Base-by-base conservation (phyloP, 371 early-diverging fungal genomes). In the Globomyces sp. region DNA sequence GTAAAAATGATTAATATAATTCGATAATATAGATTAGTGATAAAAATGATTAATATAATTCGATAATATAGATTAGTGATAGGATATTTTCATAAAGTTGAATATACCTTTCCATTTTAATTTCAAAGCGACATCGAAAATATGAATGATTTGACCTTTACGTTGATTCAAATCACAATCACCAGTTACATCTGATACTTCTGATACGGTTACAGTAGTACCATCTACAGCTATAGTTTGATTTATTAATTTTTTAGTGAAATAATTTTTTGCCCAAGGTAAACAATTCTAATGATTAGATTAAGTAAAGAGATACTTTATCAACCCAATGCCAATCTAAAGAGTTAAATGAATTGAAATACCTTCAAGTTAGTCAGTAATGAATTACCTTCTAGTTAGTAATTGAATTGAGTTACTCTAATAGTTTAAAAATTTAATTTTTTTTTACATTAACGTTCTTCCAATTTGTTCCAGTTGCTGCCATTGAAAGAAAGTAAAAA, bases 121-220 rank as follows among this genome's bases (percentile, higher is more conserved):
- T 64, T 85, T 85, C 66, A 94, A 70, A 24, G 78, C 82, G 8
- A 96, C 73, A 67, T 95, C 96, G 72, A 83, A 94, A 68, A 96
- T 88, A 34, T 92, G 88, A 52, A 94, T 86, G 51, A 96, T 77
- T 74, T 91, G 91, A 13, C 94, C 94, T 77, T 96, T 96, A 68
- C 96, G 86, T 79, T 92, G 91, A 80, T 92, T 93, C 55, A 96
- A 77, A 62, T 93, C 92, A 4, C 86, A 91, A 76, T 96, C 96
- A 13, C 95, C 95, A 1, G 73, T 80, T 43, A 91, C 85, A 2
- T 82, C 78, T 57, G 80, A 75, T 13, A 93, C 77, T 11, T 81
- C 79, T 11, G 76, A 74, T 47, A 88, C 85, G 42, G 76, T 72
- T 37, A 89, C 88, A 1, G 65, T 75, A 37, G 79, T 69, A 1